Conservation (phyloP, 163 green algal genomes). For the Scenedesmus sp. region DNA sequence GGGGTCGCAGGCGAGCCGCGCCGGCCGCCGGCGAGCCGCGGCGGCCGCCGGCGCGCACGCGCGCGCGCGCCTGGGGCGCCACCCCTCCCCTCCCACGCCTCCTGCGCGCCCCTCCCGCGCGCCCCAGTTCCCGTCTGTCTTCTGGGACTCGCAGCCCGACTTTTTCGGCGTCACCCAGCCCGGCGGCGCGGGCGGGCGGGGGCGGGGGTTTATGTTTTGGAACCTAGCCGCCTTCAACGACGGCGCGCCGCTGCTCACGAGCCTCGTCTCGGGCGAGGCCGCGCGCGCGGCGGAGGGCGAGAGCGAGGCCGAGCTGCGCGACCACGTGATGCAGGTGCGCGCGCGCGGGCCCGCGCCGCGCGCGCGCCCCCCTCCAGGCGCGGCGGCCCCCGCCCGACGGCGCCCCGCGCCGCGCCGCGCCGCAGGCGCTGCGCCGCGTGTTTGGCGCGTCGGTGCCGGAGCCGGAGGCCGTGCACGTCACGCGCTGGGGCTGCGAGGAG, state of each 20-base stretch:
- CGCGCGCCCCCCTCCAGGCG: neutral
- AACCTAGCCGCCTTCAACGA: constrained; percentile 64
- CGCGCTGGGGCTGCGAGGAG: constrained; percentile 72
- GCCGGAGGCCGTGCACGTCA: constrained; percentile 50
- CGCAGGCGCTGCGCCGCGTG: constrained; percentile 56
- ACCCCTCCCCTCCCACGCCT: neutral
- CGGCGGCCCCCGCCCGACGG: neutral
- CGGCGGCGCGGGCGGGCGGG: constrained; percentile 46
- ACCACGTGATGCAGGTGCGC: constrained; percentile 39
- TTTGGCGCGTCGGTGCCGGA: constrained; percentile 60
- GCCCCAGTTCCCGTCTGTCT: constrained; percentile 48
- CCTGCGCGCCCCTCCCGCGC: neutral
- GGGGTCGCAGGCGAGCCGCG: neutral
- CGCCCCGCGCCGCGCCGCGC: neutral
- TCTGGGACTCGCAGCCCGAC: constrained; percentile 79
- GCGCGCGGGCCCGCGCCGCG: no score
- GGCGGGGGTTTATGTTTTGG: constrained; percentile 90
- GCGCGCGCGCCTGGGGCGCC: neutral
- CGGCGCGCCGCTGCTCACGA: constrained; percentile 43
- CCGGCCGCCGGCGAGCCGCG: no score
- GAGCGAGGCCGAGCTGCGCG: constrained; percentile 33
- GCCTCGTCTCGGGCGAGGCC: constrained; percentile 39
- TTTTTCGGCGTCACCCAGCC: constrained; percentile 80
- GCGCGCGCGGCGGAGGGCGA: constrained; percentile 37
- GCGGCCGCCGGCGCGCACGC: neutral